Evolutionary conservation across 2,329 filamentous ascomycete species (phyloP).

Genomic region (Tolypocladium pustulatum): DNA sequence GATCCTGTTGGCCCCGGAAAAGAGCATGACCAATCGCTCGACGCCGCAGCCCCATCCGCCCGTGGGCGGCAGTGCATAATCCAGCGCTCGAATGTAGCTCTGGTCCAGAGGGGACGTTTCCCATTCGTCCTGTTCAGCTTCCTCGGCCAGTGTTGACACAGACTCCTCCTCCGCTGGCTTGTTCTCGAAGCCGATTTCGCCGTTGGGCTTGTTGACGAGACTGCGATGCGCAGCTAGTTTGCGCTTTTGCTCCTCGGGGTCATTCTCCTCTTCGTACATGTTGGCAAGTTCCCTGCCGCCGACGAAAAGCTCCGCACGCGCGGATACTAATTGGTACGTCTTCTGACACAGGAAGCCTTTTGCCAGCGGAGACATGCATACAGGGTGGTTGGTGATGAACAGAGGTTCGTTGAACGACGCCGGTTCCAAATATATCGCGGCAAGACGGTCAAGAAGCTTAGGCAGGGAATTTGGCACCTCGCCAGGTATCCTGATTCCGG

Average conservation of each 20-base stretch:
- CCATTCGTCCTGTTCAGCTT: conserved; percentile 27
- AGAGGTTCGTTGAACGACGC: conserved; percentile 56
- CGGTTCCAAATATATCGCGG: conserved; percentile 67
- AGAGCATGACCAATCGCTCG: conserved; percentile 85
- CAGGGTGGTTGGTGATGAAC: conserved; percentile 84
- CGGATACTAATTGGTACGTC: conserved; percentile 63
- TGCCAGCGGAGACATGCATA: conserved; percentile 80
- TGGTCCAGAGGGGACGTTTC: conserved; percentile 52
- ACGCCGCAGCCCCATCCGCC: conserved; percentile 95
- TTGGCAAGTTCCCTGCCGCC: conserved; percentile 77
- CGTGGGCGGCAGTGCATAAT: conserved; percentile 87
- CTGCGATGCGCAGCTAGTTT: conserved; percentile 59
- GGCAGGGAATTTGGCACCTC: conserved; percentile 48
- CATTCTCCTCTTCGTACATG: conserved; percentile 98
- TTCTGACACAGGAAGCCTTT: conserved; percentile 69
- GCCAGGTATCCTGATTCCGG: conserved; percentile 54
- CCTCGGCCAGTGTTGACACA: conserved; percentile 27
- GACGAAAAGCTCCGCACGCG: conserved; percentile 79
- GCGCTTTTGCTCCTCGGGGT: conserved; percentile 70
- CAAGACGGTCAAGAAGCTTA: conserved; percentile 71
- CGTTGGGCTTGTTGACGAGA: conserved; percentile 23
- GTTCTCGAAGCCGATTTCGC: conserved; percentile 17
- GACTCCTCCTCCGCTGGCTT: conserved; percentile 3
- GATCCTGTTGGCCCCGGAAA: conserved; percentile 69
- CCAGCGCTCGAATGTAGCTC: conserved; percentile 72